A percentile compares a stretch with the other conserved stretches of the same genome.
Conservation (phyloP, 352 stramenopile genomes). For the Phytophthora citricola region DNA sequence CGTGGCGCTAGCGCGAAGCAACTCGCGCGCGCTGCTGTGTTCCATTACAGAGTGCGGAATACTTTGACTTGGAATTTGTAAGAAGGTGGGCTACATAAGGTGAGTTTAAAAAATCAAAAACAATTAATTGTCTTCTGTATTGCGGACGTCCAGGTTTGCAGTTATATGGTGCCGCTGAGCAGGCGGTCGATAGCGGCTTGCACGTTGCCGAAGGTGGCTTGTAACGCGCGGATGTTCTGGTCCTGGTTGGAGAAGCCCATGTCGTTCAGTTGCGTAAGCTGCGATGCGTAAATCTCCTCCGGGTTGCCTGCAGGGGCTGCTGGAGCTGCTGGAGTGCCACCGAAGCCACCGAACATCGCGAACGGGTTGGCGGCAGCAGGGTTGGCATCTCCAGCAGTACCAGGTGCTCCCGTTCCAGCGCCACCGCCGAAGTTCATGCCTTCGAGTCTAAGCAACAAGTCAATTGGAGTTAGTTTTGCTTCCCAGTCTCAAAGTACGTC, state of each 20-base stretch:
- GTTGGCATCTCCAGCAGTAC: slow-evolving; percentile 16
- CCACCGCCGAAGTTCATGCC: slow-evolving; percentile 49
- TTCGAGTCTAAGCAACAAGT: slow-evolving; percentile 44
- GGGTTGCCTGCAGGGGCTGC: slow-evolving; percentile 64
- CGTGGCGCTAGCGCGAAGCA: slow-evolving; percentile 67
- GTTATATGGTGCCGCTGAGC: slow-evolving; percentile 74
- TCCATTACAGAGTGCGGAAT: slow-evolving; percentile 20
- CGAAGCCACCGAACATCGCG: slow-evolving; percentile 54
- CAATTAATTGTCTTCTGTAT: background rate
- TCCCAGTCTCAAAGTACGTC: background rate
- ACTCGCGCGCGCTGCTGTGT: slow-evolving; percentile 53
- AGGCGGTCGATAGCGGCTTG: slow-evolving; percentile 91
- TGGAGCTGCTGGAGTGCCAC: slow-evolving; percentile 22
- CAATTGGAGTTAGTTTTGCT: slow-evolving; percentile 8
- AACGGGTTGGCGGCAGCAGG: slow-evolving; percentile 55
- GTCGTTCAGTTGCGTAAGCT: slow-evolving; percentile 90
- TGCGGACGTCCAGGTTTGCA: background rate
- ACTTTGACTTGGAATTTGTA: slow-evolving; percentile 8
- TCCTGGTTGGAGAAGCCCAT: slow-evolving; percentile 93
- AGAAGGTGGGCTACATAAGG: background rate
- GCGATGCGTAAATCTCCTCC: slow-evolving; percentile 85
- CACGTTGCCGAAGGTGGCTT: slow-evolving; percentile 89
- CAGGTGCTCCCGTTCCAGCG: slow-evolving; percentile 4
- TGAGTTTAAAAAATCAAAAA: background rate
- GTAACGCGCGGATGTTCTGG: slow-evolving; percentile 88